phyloP scores from a whole-genome alignment of 225 moss, liverwort and hornwort genomes.

The Pleurozium schreberi region DNA sequence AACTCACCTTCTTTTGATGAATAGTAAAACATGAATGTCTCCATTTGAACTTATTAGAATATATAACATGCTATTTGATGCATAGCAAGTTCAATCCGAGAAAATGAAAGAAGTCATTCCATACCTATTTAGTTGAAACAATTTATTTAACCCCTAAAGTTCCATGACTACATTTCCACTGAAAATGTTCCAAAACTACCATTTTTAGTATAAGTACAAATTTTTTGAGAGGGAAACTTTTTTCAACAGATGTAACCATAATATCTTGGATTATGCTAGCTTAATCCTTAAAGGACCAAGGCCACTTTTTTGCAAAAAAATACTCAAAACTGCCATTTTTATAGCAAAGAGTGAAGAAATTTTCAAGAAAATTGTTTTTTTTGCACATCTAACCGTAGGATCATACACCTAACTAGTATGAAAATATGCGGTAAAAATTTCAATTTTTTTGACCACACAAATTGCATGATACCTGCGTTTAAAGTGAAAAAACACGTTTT shows the following conservation, averaged over 20 bases:
- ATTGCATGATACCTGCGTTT: not conserved
- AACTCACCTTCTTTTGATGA: not conserved
- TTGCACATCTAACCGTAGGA: rapidly evolving
- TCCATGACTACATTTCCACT: too few species aligned
- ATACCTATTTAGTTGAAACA: not conserved
- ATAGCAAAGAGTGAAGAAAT: not conserved
- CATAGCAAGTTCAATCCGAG: not conserved
- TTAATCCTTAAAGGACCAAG: too few species aligned
- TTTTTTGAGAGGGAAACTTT: too few species aligned
- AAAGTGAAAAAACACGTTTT: not conserved
- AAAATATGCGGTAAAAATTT: not conserved
- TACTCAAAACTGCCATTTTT: not conserved
- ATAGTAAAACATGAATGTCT: not conserved
- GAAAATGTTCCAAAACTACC: too few species aligned
- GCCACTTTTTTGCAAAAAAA: not conserved
- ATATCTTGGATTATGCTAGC: too few species aligned
- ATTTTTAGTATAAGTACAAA: too few species aligned
- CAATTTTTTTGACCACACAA: not conserved
- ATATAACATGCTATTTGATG: too few species aligned
- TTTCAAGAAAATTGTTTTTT: not conserved
- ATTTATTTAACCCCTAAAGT: too few species aligned
- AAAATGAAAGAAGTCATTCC: not conserved
- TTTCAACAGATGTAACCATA: too few species aligned
- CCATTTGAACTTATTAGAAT: not conserved
- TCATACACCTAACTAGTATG: too few species aligned